Evolutionary conservation across 1,284 basidiomycete genomes (phyloP), one percentile per base, ranked within the genome.

Genomic region (Gymnopus androsaceus): DNA sequence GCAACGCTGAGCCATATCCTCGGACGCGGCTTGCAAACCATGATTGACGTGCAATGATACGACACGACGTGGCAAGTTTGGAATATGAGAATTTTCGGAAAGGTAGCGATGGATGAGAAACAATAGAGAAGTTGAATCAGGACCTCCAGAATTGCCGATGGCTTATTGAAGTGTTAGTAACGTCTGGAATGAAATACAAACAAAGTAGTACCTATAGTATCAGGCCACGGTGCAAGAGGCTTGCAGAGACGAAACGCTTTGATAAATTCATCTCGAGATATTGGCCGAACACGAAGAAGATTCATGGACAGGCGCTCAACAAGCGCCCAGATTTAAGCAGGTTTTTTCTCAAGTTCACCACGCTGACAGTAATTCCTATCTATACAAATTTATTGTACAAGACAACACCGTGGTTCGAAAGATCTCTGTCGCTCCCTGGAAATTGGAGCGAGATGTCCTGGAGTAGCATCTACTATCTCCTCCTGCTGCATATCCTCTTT

Each of bases 81-180:
- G 52, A 11, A 8, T 17, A 37, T 59, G 27, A 19, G 36, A 37
- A 25, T 61, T 54, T 23, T 68, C 64, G 8, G 65, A 63, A 37
- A 81, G 59, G 33, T 78, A 68, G 27, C 72, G 73, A 40, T 78
- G 64, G 28, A 91, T 70, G 9, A 92, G 79, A 63, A 82, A 89
- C 9, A 92, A 73, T 4, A 92, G 75, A 66, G 86, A 88, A 1
- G 85, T 84, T 4, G 90, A 92, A 67, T 92, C 90, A 11, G 89
- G 82, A 2, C 90, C 90, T 11, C 87, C 90, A 17, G 90, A 92
- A 65, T 85, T 85, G 21, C 85, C 90, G 25, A 92, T 78, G 34
- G 79, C 90, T 90, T 58, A 49, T 47, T 37, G 30, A 48, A 47
- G 17, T 17, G 27, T 54, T 12, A 46, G 23, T 9, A 21, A 30